Base-by-base conservation (phyloP, 164 flowering plant species). In the Nymphaea thermarum region DNA sequence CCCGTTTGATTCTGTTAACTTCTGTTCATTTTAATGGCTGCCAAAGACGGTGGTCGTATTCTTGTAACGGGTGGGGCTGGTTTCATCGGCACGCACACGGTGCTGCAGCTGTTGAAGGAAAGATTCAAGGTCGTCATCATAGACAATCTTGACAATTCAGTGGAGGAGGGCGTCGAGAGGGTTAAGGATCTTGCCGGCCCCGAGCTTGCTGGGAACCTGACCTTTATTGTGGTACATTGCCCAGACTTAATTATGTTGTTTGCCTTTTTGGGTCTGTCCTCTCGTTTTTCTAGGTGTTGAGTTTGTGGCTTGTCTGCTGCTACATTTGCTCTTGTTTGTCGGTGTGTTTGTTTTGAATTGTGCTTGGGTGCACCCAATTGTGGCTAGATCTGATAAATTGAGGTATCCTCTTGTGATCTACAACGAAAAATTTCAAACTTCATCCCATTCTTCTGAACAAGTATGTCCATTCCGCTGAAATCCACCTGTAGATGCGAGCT, bases 51-150 rank as follows among this genome's bases (percentile, higher is more conserved):
- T 71, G 77, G 44, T 16, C 11, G 68, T 42, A 80, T 90, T 53
- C 79, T 93, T n/a, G 96, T 93, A 4, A 93, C 96, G 15, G 98
- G 98, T 4, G 98, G 98, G 0, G 98, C 98, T 57, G 98, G 98
- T 0, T 92, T 90, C 76, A 92, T 92, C 53, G 98, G 98, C 17
- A 82, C 85, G 43, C 98, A 92, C 82, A 88, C 94, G 41, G 95
- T 83, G 36, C 81, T 92, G 59, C 93, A 90, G 85, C 90, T 92
- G 7, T 82, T 92, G 44, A 73, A 76, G 11, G 81, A 78, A 17
- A 95, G 93, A 6, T 90, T 81, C 67, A 78, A 60, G 70, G 96
- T 93, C 47, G 70, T 73, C 1, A 79, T 90, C 70, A 80, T 93
- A 16, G 98, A 93, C 73, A 93, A 93, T 66, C 84, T 90, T 44